Percentiles rank a stretch among this genome's conserved stretches.
Conservation (phyloP, 2,329 filamentous ascomycete genomes). For the Aotearoamyces nothofagi region DNA sequence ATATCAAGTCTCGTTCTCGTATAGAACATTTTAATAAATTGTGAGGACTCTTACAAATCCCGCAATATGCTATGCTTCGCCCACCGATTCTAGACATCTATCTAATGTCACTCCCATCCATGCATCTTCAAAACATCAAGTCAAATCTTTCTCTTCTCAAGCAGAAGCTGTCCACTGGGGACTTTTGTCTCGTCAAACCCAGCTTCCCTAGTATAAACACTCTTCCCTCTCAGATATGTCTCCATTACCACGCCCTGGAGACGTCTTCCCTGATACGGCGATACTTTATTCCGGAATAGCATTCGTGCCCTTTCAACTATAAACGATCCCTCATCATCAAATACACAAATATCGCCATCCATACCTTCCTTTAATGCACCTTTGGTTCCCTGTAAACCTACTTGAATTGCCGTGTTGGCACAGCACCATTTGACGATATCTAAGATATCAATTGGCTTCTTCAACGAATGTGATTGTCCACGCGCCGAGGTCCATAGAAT, state of each 20-base stretch:
- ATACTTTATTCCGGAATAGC: constrained; percentile 39
- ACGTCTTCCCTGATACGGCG: constrained; percentile 40
- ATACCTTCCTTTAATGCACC: constrained; percentile 68
- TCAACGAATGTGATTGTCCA: constrained; percentile 10
- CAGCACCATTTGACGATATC: constrained; percentile 81
- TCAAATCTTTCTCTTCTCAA: constrained; percentile 24
- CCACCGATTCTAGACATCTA: too few species aligned
- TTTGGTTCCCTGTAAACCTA: constrained; percentile 69
- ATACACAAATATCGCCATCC: constrained; percentile 84
- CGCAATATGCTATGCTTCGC: too few species aligned
- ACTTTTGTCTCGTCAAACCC: constrained; percentile 24
- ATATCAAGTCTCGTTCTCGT: too few species aligned
- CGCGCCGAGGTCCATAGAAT: constrained; percentile 54
- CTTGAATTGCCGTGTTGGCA: constrained; percentile 73
- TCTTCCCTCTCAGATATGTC: constrained; percentile 18
- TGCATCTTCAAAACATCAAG: too few species aligned
- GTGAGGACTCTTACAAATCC: too few species aligned
- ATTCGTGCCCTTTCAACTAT: constrained; percentile 61
- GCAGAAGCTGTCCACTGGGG: constrained; percentile 32
- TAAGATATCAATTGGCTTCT: constrained; percentile 34
- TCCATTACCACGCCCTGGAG: constrained; percentile 32
- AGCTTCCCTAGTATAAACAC: constrained; percentile 15
- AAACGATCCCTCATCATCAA: constrained; percentile 74
- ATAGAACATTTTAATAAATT: too few species aligned
- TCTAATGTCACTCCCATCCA: too few species aligned